These are phyloP conservation scores for Aspergillus neoniger DNA, from an alignment of 2,329 filamentous ascomycete genomes.

Conservation along the genomic window DNA sequence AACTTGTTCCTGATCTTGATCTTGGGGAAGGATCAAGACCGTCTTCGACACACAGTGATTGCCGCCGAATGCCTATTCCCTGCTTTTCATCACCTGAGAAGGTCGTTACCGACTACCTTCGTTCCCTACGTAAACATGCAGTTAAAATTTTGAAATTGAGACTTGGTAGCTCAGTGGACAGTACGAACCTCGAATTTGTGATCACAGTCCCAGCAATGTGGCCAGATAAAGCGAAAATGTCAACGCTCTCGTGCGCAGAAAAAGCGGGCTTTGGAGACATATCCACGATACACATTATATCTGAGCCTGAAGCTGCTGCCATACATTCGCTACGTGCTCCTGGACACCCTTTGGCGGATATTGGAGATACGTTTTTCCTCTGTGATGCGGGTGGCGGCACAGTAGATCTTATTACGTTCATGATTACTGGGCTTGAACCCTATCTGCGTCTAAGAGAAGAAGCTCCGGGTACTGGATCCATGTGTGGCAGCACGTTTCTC, in stretches of 20 bases:
- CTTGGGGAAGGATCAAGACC: conserved; percentile 9
- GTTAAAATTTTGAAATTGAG: conserved; percentile 14
- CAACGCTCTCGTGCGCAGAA: conserved; percentile 17
- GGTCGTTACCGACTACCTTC: conserved; percentile 21
- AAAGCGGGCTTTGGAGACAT: conserved; percentile 15
- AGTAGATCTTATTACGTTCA: conserved; percentile 35
- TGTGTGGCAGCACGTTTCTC: conserved; percentile 33
- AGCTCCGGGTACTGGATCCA: conserved; percentile 24
- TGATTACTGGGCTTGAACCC: conserved; percentile 26
- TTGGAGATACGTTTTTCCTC: conserved; percentile 26
- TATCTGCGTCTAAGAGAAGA: conserved; percentile 27
- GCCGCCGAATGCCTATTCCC: conserved; percentile 11
- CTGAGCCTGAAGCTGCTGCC: conserved; percentile 28
- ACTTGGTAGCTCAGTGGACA: conserved; percentile 13
- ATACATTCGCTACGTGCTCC: conserved; percentile 17
- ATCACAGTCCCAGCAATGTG: conserved; percentile 36
- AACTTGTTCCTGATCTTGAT: conserved; percentile 18
- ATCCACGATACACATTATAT: conserved; percentile 20
- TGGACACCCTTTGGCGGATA: too few species aligned
- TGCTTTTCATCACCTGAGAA: conserved; percentile 12
- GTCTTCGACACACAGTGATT: conserved; percentile 12
- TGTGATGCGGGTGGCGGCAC: conserved; percentile 34
- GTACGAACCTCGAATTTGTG: conserved; percentile 22
- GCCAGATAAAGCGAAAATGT: conserved; percentile 27
- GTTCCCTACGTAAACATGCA: conserved; percentile 15